Evolutionary conservation across 108 stramenopile genomes (phyloP).

Genomic region (Pseudonitzschia delicatissima): DNA sequence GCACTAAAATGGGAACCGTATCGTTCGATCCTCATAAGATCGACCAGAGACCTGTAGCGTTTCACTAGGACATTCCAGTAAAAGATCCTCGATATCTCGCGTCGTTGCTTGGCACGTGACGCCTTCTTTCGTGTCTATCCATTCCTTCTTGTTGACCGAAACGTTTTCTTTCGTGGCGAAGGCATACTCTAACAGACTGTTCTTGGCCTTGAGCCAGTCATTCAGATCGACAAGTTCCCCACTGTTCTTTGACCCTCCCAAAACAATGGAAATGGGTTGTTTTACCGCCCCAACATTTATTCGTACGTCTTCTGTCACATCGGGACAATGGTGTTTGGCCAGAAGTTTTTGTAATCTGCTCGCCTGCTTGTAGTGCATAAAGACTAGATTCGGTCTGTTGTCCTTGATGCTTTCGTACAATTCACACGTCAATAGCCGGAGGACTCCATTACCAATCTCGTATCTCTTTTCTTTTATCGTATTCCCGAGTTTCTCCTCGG

Average conservation of each 20-base stretch:
- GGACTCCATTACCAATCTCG: background rate
- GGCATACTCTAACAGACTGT: background rate
- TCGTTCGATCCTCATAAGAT: too few relatives aligned
- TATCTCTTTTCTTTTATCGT: background rate
- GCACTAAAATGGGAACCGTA: too few relatives aligned
- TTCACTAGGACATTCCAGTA: background rate
- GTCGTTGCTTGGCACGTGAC: background rate
- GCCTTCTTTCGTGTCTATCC: too few relatives aligned
- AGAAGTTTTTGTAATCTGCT: constrained; percentile 17
- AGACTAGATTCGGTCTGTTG: constrained; percentile 37
- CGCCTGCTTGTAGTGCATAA: constrained; percentile 35
- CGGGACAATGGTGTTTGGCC: constrained; percentile 31
- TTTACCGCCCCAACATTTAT: background rate
- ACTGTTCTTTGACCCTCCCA: background rate
- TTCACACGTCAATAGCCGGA: constrained; percentile 20
- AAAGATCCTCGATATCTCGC: background rate
- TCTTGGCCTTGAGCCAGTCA: background rate
- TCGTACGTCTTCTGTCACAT: background rate
- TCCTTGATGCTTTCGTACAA: constrained; percentile 28
- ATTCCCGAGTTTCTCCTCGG: background rate
- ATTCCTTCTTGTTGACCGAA: too few relatives aligned
- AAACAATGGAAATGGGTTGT: background rate
- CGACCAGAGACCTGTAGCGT: too few relatives aligned
- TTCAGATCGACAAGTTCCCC: background rate
- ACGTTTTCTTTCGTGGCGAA: background rate